Conservation (phyloP, 2,329 filamentous ascomycete species). For the Plectosphaerella cucumerina region DNA sequence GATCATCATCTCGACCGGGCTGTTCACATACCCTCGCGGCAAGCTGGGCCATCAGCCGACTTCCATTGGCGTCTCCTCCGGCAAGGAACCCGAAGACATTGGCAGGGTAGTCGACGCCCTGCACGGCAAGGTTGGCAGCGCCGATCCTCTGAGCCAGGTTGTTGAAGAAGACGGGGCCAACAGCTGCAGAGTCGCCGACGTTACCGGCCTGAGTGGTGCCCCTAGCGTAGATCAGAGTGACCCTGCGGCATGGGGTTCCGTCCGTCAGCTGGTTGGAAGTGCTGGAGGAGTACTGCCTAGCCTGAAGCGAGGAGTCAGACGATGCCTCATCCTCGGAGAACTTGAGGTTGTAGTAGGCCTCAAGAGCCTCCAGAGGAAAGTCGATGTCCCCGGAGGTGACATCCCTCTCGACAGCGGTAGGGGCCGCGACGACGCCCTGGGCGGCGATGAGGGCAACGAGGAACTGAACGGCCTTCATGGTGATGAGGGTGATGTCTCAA, state of each 20-base stretch:
- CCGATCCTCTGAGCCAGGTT: slow-evolving; percentile 36
- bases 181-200: slow-evolving; percentile 37
- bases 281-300: slow-evolving; percentile 8
- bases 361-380: background rate
- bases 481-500: background rate
- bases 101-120: slow-evolving; percentile 51
- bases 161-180: slow-evolving; percentile 45
- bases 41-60: slow-evolving; percentile 30
- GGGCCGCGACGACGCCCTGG: background rate
- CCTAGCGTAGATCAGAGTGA: slow-evolving; percentile 53
- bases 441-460: background rate
- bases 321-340: background rate
- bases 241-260: slow-evolving; percentile 30
- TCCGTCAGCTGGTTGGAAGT: slow-evolving; percentile 14
- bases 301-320: background rate
- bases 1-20: background rate
- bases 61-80: slow-evolving; percentile 39
- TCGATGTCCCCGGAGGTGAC: background rate
- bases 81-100: slow-evolving; percentile 37
- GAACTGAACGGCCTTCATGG: background rate
- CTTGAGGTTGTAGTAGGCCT: background rate
- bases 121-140: slow-evolving; percentile 39
- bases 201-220: slow-evolving; percentile 50
- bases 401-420: background rate
- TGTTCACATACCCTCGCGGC: background rate